Evolutionary conservation across 768 basidiomycete genomes (phyloP), one percentile per base, ranked within the genome.

Genomic region (Multifurca ochricompacta): DNA sequence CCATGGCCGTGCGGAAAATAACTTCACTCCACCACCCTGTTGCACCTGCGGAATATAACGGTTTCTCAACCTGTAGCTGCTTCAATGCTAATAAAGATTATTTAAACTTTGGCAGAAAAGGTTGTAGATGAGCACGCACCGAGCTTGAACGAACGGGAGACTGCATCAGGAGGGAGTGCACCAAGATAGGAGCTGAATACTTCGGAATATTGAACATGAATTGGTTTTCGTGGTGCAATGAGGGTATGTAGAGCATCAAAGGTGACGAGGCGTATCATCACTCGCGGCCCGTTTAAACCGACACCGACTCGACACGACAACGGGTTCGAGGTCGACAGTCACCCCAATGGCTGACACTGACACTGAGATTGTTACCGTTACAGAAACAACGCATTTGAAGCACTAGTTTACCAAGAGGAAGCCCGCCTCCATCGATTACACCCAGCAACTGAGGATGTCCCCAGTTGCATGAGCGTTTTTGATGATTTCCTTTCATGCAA

Each of bases 191-290:
- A 84, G 25, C 76, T 72, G 53, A 91, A 87, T 3, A 74, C 76
- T 58, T 80, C 76, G 0, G 83, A 74, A 64, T 86, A 78, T 59
- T 80, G 87, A 27, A 78, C 73, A 55, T 85, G 74, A 42, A 91
- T 75, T 3, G 89, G 85, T 31, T 68, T 68, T 6, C 85, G 79
- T 18, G 86, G 87, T 2, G 75, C 75, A 14, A 91, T 72, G 5
- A 89, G 72, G n/a, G 89, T 91, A 62, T 84, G 80, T 23, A 90
- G 70, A 1, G 80, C 81, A 62, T 91, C 89, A 60, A 91, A 90
- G n/a, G 84, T 81, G 42, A 89, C 82, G 6, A 88, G 70, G 8
- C 75, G 78, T 65, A 86, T 78, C 48, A 70, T 69, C 28, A n/a
- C 28, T 16, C 8, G 40, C 37, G 28, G 36, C 34, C 47, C 47